Percentiles rank a stretch among this genome's conserved stretches.
phyloP scores from a whole-genome alignment of 2,329 filamentous ascomycete genomes.

The Cladosporium sp. region DNA sequence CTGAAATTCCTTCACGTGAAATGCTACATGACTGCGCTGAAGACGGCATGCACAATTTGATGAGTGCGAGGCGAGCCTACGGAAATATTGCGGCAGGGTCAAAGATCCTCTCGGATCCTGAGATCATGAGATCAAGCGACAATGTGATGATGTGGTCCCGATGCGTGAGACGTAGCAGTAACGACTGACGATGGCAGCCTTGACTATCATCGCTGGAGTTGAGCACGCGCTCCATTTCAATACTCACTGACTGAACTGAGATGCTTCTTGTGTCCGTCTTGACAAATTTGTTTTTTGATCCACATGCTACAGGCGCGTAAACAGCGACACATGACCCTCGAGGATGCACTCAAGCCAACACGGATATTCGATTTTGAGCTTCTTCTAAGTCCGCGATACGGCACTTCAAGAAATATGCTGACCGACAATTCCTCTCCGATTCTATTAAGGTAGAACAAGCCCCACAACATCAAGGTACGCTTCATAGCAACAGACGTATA shows the following conservation, averaged over 20 bases:
- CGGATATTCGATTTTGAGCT: neutral
- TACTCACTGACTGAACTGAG: neutral
- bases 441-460: neutral
- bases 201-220: neutral
- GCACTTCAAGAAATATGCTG: neutral
- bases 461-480: neutral
- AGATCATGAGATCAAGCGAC: neutral
- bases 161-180: neutral
- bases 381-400: neutral
- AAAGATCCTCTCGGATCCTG: neutral
- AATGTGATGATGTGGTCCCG: neutral
- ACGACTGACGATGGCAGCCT: neutral
- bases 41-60: neutral
- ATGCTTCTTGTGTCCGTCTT: neutral
- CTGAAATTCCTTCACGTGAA: neutral
- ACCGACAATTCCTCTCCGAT: neutral
- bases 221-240: neutral
- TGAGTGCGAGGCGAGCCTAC: neutral
- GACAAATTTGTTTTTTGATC: neutral
- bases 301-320: neutral
- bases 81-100: slow-evolving; percentile 21
- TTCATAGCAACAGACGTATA: neutral
- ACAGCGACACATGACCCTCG: neutral
- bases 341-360: neutral
- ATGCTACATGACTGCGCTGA: neutral